Conservation (phyloP, 202 grass and related monocot species). For the Panicum hallii region DNA sequence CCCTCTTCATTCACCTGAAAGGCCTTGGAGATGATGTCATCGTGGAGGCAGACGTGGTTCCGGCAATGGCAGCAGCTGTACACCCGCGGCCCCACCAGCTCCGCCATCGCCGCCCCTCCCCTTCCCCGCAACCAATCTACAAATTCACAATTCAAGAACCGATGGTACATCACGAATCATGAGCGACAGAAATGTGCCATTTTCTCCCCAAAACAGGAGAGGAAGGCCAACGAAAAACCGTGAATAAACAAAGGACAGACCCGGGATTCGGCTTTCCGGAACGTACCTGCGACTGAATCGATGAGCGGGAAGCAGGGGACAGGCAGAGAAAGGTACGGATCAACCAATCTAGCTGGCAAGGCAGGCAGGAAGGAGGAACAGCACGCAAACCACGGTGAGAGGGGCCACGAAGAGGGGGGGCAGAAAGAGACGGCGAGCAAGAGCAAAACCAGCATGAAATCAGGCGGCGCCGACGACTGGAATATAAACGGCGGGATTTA, state of each 20-base stretch:
- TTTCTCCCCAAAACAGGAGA: too few species aligned
- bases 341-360: not conserved
- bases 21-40: constrained; percentile 80
- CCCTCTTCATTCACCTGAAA: constrained; percentile 62
- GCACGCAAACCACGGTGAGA: constrained; percentile 9
- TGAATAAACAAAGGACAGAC: not conserved
- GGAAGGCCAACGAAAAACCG: constrained; percentile 8
- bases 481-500: not conserved
- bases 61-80: constrained; percentile 78
- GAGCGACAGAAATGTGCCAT: too few species aligned
- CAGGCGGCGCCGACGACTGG: constrained; percentile 4
- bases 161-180: constrained; percentile 18
- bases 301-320: not conserved
- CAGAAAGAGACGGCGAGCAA: constrained; percentile 22
- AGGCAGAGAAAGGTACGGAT: not conserved
- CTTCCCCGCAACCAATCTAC: constrained; percentile 20
- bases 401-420: not conserved
- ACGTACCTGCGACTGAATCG: not conserved
- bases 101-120: constrained; percentile 41
- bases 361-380: not conserved
- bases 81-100: constrained; percentile 63
- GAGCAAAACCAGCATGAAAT: constrained; percentile 37
- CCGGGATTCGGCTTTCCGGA: not conserved
- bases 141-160: constrained; percentile 34
- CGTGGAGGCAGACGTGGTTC: constrained; percentile 79